These are phyloP conservation scores for Ceratocystis papillata DNA, from an alignment of 2,329 filamentous ascomycete genomes.

Conservation along the genomic window DNA sequence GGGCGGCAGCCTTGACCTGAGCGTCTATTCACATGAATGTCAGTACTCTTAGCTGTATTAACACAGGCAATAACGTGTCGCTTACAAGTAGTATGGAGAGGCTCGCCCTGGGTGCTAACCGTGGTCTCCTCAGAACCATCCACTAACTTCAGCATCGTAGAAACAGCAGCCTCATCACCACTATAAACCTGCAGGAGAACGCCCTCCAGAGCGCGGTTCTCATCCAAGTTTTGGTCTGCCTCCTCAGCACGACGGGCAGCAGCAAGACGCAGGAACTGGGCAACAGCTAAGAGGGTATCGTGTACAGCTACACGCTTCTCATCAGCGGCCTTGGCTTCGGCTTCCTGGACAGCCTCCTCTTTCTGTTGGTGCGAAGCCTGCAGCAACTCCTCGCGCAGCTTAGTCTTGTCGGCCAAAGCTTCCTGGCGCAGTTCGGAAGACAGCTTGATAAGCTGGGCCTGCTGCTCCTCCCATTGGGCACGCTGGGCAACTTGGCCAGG, in stretches of 20 bases:
- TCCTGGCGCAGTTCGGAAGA: constrained; percentile 59
- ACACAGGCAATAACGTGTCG: constrained; percentile 24
- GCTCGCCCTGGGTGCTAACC: constrained; percentile 51
- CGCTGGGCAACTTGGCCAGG: constrained; percentile 59
- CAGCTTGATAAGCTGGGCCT: constrained; percentile 62
- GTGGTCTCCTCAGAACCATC: constrained; percentile 59
- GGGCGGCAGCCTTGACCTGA: constrained; percentile 36
- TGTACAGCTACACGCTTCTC: constrained; percentile 37
- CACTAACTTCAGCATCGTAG: constrained; percentile 66
- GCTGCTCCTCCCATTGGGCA: constrained; percentile 60
- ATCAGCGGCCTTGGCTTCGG: constrained; percentile 39
- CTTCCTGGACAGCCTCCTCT: constrained; percentile 41
- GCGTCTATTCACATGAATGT: constrained; percentile 30
- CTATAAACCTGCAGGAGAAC: constrained; percentile 68
- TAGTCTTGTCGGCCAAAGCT: constrained; percentile 47
- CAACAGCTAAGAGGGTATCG: constrained; percentile 57
- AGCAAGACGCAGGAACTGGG: constrained; percentile 69
- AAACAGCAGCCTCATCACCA: constrained; percentile 63
- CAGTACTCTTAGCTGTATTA: neutral
- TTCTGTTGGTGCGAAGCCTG: constrained; percentile 46
- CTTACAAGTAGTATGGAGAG: constrained; percentile 62
- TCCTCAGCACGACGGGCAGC: constrained; percentile 65
- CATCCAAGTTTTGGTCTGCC: constrained; percentile 51
- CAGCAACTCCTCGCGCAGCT: constrained; percentile 46
- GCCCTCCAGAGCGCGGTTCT: constrained; percentile 72